Base-by-base conservation (phyloP, 2,329 filamentous ascomycete species). In the Claviceps cyperi region DNA sequence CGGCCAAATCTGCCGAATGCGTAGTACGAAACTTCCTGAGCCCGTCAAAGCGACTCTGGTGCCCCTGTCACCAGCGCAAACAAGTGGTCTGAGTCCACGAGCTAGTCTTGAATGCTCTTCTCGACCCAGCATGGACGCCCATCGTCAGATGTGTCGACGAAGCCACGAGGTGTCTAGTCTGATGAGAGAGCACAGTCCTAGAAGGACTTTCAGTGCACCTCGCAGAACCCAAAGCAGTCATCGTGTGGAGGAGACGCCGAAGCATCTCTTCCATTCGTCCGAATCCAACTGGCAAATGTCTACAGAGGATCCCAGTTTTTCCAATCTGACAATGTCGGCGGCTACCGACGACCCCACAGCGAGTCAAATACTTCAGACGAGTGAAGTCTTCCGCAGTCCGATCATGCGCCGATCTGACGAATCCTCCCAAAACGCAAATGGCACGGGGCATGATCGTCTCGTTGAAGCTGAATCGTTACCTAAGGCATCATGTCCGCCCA, bases 301-400 rank as follows among this genome's bases (percentile, higher is more conserved):
- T 74, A 83, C 59, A 76, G 86, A 86, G 48, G 85, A 84, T 43
- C 83, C 81, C 0, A 87, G 82, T 59, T 65, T 84, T 50, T 90
- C 85, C 1, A 86, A 81, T 2, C 70, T 83, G 35, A 73, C 83
- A 1, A 73, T 81, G 4, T 86, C 84, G 3, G 81, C 80, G 0
- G 46, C 51, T n/a, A 78, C 77, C 49, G 84, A 90, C 41, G 86
- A 90, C 51, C 82, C 84, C 46, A 94, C 90, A 3, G 91, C 86
- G 2, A 97, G 91, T 62, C 89, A 95, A 64, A 96, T 97, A 38
- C 69, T 98, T 8, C 78, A 80, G 49, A 81, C 86, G 36, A 96
- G 89, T 57, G 87, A 92, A 57, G 84, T 96, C 8, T 97, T 98
- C 59, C 81, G 85, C 56, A 83, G 81, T 24, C 88, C 88, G 15